Evolutionary conservation across 2,329 filamentous ascomycete species (phyloP), one percentile per base, ranked within the genome.

Genomic region (Colletotrichum limetticola): DNA sequence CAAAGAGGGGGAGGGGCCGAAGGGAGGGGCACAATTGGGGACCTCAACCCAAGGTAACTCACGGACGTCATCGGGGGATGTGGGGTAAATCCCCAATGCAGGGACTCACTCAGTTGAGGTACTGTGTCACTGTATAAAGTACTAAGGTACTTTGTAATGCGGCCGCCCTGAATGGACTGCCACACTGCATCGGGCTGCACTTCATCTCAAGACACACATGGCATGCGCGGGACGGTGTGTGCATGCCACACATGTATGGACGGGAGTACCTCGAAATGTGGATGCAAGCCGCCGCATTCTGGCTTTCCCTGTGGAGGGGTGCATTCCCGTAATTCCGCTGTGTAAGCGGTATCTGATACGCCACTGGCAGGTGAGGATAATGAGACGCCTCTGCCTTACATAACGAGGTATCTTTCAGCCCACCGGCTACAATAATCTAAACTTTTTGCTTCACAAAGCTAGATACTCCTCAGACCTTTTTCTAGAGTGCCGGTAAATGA

Each of bases 1-100:
- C 66, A 73, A 73, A 73, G 71, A 46, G 62, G 11, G 24, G 49
- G 59, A 64, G 66, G 66, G 70, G 58, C 59, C 30, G 26, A 49
- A 49, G 28, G 22, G 70, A 49, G 66, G 59, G 59, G 53, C 53
- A 59, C 16, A n/a, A 64, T 69, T 64, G 53, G 56, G 35, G 60
- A 56, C 35, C 9, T 56, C 16, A 42, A 11, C 11, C 28, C 32
- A 12, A 61, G 12, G 28, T 26, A 16, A 9, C 16, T 59, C 42
- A 24, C 28, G 26, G 46, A 61, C 71, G 66, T 73, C 66, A 71
- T 71, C n/a, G 53, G 19, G 19, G 19, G 0, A 30, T 73, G 56
- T 71, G 66, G 71, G 71, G 66, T 59, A 46, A 22, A 26, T n/a
- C 4, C 6, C 4, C 11, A 49, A 37, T 37, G 46, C 16, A 64